Evolutionary conservation across 2,329 filamentous ascomycete species (phyloP).

Genomic region (Alternaria burnsii): DNA sequence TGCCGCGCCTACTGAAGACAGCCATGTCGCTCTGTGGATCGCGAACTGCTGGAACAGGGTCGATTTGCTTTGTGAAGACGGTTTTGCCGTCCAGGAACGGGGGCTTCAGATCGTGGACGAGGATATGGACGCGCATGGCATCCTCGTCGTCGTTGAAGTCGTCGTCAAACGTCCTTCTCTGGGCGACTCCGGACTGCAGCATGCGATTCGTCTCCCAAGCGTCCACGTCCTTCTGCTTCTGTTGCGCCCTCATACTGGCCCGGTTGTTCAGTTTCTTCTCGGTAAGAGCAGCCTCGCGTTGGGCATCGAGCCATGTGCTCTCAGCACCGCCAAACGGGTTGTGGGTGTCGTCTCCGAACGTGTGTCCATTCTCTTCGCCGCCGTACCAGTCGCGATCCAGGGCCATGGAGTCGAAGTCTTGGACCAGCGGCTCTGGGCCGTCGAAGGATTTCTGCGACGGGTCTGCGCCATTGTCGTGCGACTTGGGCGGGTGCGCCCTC

Average conservation of each 20-base stretch:
- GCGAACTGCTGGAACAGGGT: slow-evolving; percentile 90
- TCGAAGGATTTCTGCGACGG: slow-evolving; percentile 68
- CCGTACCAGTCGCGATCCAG: slow-evolving; percentile 94
- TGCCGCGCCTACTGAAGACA: slow-evolving; percentile 95
- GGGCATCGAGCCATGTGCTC: slow-evolving; percentile 76
- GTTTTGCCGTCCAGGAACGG: slow-evolving; percentile 95
- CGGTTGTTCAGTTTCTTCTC: slow-evolving; percentile 81
- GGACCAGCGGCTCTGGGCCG: slow-evolving; percentile 67
- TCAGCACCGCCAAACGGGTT: slow-evolving; percentile 86
- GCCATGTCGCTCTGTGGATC: slow-evolving; percentile 99
- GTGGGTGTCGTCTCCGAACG: slow-evolving; percentile 89
- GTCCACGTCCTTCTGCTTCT: slow-evolving; percentile 93
- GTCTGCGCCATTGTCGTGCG: slow-evolving; percentile 40
- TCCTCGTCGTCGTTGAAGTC: slow-evolving; percentile 94
- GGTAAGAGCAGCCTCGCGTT: slow-evolving; percentile 74
- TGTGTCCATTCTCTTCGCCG: slow-evolving; percentile 84
- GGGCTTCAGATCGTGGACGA: slow-evolving; percentile 92
- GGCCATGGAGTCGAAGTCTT: slow-evolving; percentile 74
- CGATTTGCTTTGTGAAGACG: slow-evolving; percentile 96
- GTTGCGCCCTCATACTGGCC: slow-evolving; percentile 76
- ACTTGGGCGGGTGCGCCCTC: slow-evolving; percentile 47
- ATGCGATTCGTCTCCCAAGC: slow-evolving; percentile 99
- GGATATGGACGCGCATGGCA: slow-evolving; percentile 83
- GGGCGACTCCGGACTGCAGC: slow-evolving; percentile 94
- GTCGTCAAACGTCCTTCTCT: slow-evolving; percentile 79